Percentiles rank a stretch among this genome's conserved stretches.
These are phyloP conservation scores for Alternaria hordeiaustralica DNA, from an alignment of 2,329 filamentous ascomycete genomes.

Conservation along the genomic window DNA sequence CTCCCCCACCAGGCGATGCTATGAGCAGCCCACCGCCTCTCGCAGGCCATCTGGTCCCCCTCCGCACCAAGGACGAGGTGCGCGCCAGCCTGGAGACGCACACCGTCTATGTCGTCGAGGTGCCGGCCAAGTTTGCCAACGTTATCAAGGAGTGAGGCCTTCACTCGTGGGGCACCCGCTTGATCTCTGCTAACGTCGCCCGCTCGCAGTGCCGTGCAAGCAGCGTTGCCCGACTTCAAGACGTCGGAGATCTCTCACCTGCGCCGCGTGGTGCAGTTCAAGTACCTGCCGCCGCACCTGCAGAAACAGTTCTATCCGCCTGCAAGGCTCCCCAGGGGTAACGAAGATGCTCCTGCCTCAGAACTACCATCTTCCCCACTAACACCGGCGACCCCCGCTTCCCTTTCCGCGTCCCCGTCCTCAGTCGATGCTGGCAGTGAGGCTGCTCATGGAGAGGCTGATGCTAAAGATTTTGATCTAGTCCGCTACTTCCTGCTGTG, in stretches of 20 bases:
- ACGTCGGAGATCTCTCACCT: constrained; percentile 63
- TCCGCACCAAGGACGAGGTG: constrained; percentile 59
- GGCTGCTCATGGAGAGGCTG: constrained; percentile 19
- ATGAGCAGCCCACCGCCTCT: constrained; percentile 30
- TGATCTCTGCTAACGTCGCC: constrained; percentile 24
- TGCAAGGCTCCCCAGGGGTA: constrained; percentile 43
- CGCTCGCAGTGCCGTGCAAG: constrained; percentile 53
- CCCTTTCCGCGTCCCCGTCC: constrained; percentile 7
- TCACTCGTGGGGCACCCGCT: constrained; percentile 15
- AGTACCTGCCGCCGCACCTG: constrained; percentile 70
- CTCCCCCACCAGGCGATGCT: constrained; percentile 24
- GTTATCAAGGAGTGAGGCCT: constrained; percentile 71
- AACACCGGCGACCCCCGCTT: constrained; percentile 19
- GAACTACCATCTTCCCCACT: constrained; percentile 38
- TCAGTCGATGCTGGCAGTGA: constrained; percentile 13
- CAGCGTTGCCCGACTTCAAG: constrained; percentile 52
- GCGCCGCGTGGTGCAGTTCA: constrained; percentile 75
- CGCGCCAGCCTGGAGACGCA: constrained; percentile 60
- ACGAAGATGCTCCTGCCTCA: constrained; percentile 38
- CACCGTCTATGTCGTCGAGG: constrained; percentile 72
- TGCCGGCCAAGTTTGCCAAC: constrained; percentile 75
- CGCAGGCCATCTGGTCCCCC: constrained; percentile 42
- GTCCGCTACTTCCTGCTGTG: constrained; percentile 60
- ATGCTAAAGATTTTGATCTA: constrained; percentile 42
- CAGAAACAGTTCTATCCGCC: constrained; percentile 44